Evolutionary conservation across 108 stramenopile genomes (phyloP).

Genomic region (Cyclotella choctawhatcheeana): DNA sequence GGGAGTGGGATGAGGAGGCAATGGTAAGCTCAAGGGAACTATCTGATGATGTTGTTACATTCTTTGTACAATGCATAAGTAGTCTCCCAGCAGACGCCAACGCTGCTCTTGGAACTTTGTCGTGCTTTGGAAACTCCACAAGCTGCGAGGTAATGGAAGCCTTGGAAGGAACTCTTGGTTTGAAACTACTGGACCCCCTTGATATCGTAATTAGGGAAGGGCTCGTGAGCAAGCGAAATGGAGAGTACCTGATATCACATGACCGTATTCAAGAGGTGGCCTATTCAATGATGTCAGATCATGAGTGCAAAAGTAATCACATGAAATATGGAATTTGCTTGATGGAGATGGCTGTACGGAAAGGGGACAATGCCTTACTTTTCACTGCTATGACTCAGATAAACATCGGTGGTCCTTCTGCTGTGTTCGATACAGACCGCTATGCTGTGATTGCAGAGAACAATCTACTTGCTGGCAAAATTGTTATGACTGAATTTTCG

Average conservation of each 20-base stretch:
- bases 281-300: constrained; percentile 19
- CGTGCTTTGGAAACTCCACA: constrained; percentile 18
- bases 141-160: constrained; percentile 2
- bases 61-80: constrained; percentile 16
- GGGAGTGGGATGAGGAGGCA: constrained; percentile 33
- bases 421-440: constrained; percentile 7
- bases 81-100: constrained; percentile 11
- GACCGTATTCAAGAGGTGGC: constrained; percentile 31
- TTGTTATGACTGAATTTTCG: constrained; percentile 35
- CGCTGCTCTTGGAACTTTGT: constrained; percentile 6
- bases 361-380: constrained; percentile 14
- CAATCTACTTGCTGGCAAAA: constrained; percentile 32
- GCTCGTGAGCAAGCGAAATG: not conserved
- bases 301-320: constrained; percentile 7
- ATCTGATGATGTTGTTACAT: constrained; percentile 20
- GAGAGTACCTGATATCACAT: not conserved
- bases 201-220: constrained; percentile 11
- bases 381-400: constrained; percentile 32
- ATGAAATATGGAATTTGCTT: constrained; percentile 15
- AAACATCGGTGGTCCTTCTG: constrained; percentile 30
- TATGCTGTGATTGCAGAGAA: not conserved
- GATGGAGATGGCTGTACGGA: not conserved
- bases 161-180: constrained; percentile 11
- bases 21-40: constrained; percentile 12
- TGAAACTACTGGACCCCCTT: not conserved